Percentiles rank a stretch among this genome's conserved stretches.
Conservation (phyloP, 768 basidiomycete genomes). For the Suillus plorans region DNA sequence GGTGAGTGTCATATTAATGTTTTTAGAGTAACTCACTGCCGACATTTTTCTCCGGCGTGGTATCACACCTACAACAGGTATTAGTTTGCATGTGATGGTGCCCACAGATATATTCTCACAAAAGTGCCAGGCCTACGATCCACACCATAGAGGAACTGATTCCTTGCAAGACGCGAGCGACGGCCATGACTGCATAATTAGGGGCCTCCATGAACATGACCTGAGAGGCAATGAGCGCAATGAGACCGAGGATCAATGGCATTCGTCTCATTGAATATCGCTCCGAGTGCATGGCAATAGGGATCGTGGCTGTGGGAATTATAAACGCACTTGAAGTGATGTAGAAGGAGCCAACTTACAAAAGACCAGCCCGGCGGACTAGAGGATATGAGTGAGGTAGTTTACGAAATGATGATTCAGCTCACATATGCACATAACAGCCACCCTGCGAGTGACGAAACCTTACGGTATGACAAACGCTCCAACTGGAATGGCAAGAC, state of each 20-base stretch:
- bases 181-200: conserved; percentile 52
- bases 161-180: conserved; percentile 61
- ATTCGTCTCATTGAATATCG: conserved; percentile 42
- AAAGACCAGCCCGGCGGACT: conserved; percentile 58
- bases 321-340: background rate
- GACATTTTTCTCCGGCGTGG: conserved; percentile 44
- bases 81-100: conserved; percentile 11
- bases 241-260: conserved; percentile 51
- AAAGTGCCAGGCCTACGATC: conserved; percentile 59
- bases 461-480: conserved; percentile 40
- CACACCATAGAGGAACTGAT: conserved; percentile 60
- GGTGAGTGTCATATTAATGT: background rate
- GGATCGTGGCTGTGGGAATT: conserved; percentile 47
- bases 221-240: conserved; percentile 53
- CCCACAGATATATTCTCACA: conserved; percentile 35
- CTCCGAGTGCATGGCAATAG: conserved; percentile 58
- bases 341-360: conserved; percentile 35
- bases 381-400: conserved; percentile 9
- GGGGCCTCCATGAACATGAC: conserved; percentile 64
- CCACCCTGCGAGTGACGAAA: conserved; percentile 59
- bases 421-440: conserved; percentile 58
- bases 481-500: conserved; percentile 66
- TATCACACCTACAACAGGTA: conserved; percentile 48
- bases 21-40: conserved; percentile 41
- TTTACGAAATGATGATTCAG: conserved; percentile 6